These are phyloP conservation scores for Didymella pomorum DNA, from an alignment of 2,329 filamentous ascomycete species.

Conservation along the genomic window DNA sequence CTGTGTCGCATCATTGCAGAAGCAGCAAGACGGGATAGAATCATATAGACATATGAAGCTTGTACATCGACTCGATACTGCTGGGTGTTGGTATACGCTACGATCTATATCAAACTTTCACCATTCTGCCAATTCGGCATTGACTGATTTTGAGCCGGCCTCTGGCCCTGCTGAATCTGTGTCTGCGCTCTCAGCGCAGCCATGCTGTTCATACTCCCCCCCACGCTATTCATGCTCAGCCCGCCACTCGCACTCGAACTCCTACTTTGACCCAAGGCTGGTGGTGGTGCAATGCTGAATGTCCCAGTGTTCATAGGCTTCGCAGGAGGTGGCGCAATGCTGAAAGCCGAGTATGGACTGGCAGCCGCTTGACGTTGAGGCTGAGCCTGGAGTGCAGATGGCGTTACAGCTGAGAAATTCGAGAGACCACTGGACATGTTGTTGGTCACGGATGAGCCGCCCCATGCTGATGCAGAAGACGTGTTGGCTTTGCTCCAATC, in stretches of 20 bases:
- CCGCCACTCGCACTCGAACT: constrained; percentile 15
- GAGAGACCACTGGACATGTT: constrained; percentile 37
- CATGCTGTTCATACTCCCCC: constrained; percentile 34
- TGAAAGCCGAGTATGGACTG: constrained; percentile 47
- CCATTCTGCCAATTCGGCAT: constrained; percentile 33
- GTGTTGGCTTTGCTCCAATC: constrained; percentile 43
- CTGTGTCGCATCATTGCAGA: neutral
- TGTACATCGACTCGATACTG: no score
- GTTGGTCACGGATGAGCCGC: constrained; percentile 25
- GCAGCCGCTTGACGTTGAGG: constrained; percentile 28
- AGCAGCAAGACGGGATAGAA: neutral
- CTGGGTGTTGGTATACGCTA: neutral
- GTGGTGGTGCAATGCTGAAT: constrained; percentile 42
- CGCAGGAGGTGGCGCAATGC: constrained; percentile 50
- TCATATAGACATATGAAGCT: neutral
- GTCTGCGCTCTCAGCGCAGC: constrained; percentile 37
- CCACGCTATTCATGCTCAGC: constrained; percentile 28
- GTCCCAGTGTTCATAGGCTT: constrained; percentile 26
- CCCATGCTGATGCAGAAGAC: constrained; percentile 38
- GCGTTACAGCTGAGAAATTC: constrained; percentile 64
- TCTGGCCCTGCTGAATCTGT: constrained; percentile 33
- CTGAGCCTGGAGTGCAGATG: constrained; percentile 36
- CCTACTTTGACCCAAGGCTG: constrained; percentile 23
- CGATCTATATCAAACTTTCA: constrained; percentile 39
- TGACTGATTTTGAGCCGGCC: constrained; percentile 26